phyloP scores from a whole-genome alignment of 2,329 filamentous ascomycete species.

The Verticillium klebahnii region DNA sequence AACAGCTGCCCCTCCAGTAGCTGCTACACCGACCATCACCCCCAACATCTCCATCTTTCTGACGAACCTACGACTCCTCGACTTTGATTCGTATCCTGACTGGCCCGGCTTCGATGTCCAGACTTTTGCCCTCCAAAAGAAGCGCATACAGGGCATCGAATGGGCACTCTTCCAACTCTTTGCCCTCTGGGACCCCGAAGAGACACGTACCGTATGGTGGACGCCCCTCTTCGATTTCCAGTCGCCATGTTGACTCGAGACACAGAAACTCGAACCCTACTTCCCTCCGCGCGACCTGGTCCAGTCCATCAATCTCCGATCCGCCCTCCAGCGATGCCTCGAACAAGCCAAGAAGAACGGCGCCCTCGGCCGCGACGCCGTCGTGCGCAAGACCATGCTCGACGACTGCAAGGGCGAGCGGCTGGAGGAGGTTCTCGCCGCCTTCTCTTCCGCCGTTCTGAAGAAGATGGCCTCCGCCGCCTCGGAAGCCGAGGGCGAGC shows the following conservation, averaged over 20 bases:
- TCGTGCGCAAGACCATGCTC: slow-evolving; percentile 89
- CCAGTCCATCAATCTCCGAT: slow-evolving; percentile 85
- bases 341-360: slow-evolving; percentile 87
- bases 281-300: slow-evolving; percentile 87
- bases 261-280: slow-evolving; percentile 79
- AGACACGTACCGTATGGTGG: slow-evolving; percentile 62
- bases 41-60: slow-evolving; percentile 65
- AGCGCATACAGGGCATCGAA: slow-evolving; percentile 76
- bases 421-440: slow-evolving; percentile 78
- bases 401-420: slow-evolving; percentile 94
- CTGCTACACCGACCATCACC: slow-evolving; percentile 26
- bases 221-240: background rate
- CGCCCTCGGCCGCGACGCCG: slow-evolving; percentile 69
- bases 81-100: slow-evolving; percentile 70
- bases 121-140: slow-evolving; percentile 77
- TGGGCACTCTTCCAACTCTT: slow-evolving; percentile 91
- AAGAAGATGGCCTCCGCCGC: slow-evolving; percentile 57
- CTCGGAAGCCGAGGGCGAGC: slow-evolving; percentile 28
- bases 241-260: background rate
- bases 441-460: slow-evolving; percentile 79
- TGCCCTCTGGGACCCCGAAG: slow-evolving; percentile 72
- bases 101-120: slow-evolving; percentile 73
- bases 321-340: slow-evolving; percentile 74
- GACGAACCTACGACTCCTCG: slow-evolving; percentile 76
- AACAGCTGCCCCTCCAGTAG: slow-evolving; percentile 3